Evolutionary conservation across 352 stramenopile species (phyloP), one percentile per base, ranked within the genome.

Genomic region (Phytophthora hybrid): DNA sequence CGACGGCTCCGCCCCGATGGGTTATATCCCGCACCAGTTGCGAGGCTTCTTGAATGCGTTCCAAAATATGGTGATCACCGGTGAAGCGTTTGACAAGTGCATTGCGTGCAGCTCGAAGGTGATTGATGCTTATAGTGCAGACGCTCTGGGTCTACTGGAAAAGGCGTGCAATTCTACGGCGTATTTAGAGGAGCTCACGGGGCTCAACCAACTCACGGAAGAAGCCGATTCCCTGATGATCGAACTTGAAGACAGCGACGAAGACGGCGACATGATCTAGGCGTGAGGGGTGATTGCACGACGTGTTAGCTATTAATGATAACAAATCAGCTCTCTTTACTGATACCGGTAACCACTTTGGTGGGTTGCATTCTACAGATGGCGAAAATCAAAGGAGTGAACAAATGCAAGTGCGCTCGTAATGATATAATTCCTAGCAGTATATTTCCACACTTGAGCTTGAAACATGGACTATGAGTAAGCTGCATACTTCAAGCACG

Each of bases 1-100:
- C 16, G 80, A 93, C 46, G 75, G 75, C 4, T 83, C 80, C 6
- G 69, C 67, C 1, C 79, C 94, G 14, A 79, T 99, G 58, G 92
- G 81, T 1, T 90, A 96, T 46, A 87, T 99, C 9, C 97, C 97
- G 5, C 97, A 99, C 72, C 94, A 99, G 77, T 93, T 99, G 31
- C 93, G 98, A 32, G 97, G 97, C 0, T 99, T 95, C 56, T 71
- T 99, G 29, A 97, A 97, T 34, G 92, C 86, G 8, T 99, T 99
- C 68, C 52, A 83, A 46, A 79, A 75, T 16, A 80, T 96, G 67
- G 66, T 90, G 39, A 84, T 96, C 58, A 97, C 90, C 5, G 95
- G 97, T 14, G 84, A 96, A 59, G 84, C 95, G 1, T 99, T 99
- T 71, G 81, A 93, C 66, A 93, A 95, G 63, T 99, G 98, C 74